A percentile compares a stretch with the other conserved stretches of the same genome.
Evolutionary conservation across 2,329 filamentous ascomycete genomes (phyloP).

Genomic region (Microascus cirrosus): DNA sequence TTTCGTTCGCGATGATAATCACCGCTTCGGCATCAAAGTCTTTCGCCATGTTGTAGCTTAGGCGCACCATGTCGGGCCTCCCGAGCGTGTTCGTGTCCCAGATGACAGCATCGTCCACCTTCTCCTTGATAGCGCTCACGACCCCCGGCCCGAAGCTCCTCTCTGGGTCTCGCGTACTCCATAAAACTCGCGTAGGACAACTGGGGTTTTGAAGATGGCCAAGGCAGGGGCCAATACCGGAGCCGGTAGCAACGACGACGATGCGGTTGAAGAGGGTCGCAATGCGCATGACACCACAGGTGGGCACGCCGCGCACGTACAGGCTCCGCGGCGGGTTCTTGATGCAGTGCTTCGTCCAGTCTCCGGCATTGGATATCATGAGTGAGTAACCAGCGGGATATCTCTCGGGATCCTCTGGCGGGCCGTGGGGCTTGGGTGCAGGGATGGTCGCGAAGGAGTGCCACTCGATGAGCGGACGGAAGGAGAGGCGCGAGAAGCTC

Average conservation of each 20-base stretch:
- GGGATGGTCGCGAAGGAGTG: conserved; percentile 69
- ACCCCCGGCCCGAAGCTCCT: conserved; percentile 51
- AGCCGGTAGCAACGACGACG: conserved; percentile 60
- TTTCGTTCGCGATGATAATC: conserved; percentile 61
- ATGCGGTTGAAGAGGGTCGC: conserved; percentile 54
- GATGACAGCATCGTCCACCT: conserved; percentile 53
- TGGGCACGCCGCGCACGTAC: conserved; percentile 58
- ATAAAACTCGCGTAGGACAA: conserved; percentile 50
- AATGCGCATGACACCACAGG: conserved; percentile 56
- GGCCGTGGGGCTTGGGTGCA: conserved; percentile 26
- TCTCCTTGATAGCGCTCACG: conserved; percentile 39
- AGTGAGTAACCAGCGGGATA: conserved; percentile 45
- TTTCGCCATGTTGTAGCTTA: conserved; percentile 40
- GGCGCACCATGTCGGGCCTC: conserved; percentile 42
- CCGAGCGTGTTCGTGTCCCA: conserved; percentile 53
- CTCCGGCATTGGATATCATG: conserved; percentile 61
- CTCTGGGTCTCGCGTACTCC: conserved; percentile 53
- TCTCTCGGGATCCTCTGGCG: conserved; percentile 11
- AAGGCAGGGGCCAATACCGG: conserved; percentile 60
- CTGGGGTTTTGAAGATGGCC: conserved; percentile 42
- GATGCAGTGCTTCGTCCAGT: conserved; percentile 61
- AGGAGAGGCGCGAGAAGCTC: conserved; percentile 42
- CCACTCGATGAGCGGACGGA: conserved; percentile 56
- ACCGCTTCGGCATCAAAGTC: conserved; percentile 55
- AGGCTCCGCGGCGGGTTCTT: conserved; percentile 46